Evolutionary conservation across 164 flowering plant genomes (phyloP).

Genomic region (Buxus sempervirens): DNA sequence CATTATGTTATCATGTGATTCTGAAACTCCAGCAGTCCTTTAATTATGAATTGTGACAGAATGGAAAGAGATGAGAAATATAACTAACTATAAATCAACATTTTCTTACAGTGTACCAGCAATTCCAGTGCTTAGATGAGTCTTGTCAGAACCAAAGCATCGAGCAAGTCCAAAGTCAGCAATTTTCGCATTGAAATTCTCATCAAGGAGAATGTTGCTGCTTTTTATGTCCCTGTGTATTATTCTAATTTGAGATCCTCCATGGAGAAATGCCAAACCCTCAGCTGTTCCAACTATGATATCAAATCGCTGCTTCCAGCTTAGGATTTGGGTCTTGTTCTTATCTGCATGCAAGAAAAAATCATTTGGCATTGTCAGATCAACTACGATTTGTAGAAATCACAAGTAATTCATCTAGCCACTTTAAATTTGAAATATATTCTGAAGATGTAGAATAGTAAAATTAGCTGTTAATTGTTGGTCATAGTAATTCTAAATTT

Average conservation of each 20-base stretch:
- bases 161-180: slow-evolving; percentile 80
- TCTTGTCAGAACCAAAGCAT: slow-evolving; percentile 46
- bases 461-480: neutral
- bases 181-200: slow-evolving; percentile 51
- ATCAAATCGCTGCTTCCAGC: slow-evolving; percentile 54
- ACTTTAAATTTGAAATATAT: too few relatives aligned
- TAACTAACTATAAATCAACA: neutral
- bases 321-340: slow-evolving; percentile 30
- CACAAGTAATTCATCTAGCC: neutral
- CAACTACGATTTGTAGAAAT: neutral
- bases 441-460: too few relatives aligned
- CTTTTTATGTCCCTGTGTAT: slow-evolving; percentile 78
- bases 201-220: slow-evolving; percentile 73
- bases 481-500: neutral
- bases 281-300: slow-evolving; percentile 70
- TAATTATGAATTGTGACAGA: neutral
- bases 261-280: slow-evolving; percentile 72
- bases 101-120: slow-evolving; percentile 79
- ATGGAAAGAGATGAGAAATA: neutral
- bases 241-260: slow-evolving; percentile 47
- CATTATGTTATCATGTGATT: neutral
- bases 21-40: neutral
- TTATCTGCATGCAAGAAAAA: slow-evolving; percentile 37
- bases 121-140: slow-evolving; percentile 75
- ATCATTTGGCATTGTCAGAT: neutral